Percentiles rank a stretch among this genome's conserved stretches.
Conservation (phyloP, 116 monocot species). For the Posidonia oceanica region DNA sequence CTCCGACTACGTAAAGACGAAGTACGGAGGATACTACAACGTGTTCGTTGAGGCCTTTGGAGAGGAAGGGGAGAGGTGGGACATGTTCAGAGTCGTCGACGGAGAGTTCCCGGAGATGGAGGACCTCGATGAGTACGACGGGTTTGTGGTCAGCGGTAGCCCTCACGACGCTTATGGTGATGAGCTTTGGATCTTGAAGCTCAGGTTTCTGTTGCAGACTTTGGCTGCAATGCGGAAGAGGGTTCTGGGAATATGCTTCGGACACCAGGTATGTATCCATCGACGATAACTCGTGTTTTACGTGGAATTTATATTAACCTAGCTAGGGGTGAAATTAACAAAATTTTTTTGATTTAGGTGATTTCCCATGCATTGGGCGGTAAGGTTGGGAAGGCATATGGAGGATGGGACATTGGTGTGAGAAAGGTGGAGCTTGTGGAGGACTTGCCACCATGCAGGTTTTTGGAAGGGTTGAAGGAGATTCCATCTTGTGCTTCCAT, state of each 20-base stretch:
- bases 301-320: not conserved
- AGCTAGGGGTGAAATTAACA: no score
- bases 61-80: slow-evolving; percentile 50
- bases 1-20: slow-evolving; percentile 54
- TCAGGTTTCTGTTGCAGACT: slow-evolving; percentile 44
- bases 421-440: slow-evolving; percentile 35
- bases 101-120: slow-evolving; percentile 53
- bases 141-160: slow-evolving; percentile 64
- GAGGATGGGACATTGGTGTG: slow-evolving; percentile 69
- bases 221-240: slow-evolving; percentile 50
- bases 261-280: slow-evolving; percentile 14
- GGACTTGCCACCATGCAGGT: slow-evolving; percentile 9
- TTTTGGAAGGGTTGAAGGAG: slow-evolving; percentile 15
- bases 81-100: slow-evolving; percentile 48
- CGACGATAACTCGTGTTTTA: no score
- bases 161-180: slow-evolving; percentile 56
- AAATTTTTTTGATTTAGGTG: no score
- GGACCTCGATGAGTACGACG: slow-evolving; percentile 41
- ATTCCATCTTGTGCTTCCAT: slow-evolving; percentile 27
- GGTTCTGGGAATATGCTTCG: slow-evolving; percentile 70
- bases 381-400: slow-evolving; percentile 42
- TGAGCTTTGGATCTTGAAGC: slow-evolving; percentile 47
- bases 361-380: slow-evolving; percentile 73
- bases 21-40: slow-evolving; percentile 63
- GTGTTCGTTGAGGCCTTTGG: slow-evolving; percentile 38